Base-by-base conservation (phyloP, 2,329 filamentous ascomycete genomes). In the Arthrobotrys sinensis region DNA sequence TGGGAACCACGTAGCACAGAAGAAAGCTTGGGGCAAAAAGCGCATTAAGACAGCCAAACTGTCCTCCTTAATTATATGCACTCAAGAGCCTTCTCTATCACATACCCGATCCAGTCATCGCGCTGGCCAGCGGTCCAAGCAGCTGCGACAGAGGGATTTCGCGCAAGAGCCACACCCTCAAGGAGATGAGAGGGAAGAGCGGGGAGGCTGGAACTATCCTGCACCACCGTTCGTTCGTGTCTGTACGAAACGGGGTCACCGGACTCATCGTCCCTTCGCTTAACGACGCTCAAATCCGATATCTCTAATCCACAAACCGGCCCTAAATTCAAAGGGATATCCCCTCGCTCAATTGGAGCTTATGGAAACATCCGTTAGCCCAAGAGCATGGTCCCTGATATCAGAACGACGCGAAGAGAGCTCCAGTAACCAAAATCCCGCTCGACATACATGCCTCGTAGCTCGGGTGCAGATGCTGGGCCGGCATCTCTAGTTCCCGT, bases 41-140 rank as follows among this genome's bases (percentile, higher is more conserved):
- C 63, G 65, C 46, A 55, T 55, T 32, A 46, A 64, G 66, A 60
- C 55, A 76, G 36, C 52, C 50, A 62, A 64, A 63, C 71, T 43
- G 38, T 72, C 45, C 40, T 55, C 14, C 45, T 55, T 10, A 57
- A 57, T 32, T 45, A 50, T 71, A 78, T 78, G 75, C 75, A 78
- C 75, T 66, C 75, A 78, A 34, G 34, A 57, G 45, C 62, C 48
- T 76, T 78, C 75, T 72, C 75, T 72, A 72, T 78, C 75, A 78
- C 75, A 78, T 78, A 78, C 75, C 75, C 24, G 28, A 78, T 78
- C 62, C 34, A 78, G 75, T 28, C 36, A 60, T 43, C 55, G 55
- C 55, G 55, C 55, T 60, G 55, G 55, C 55, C 40, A 66, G 62
- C 34, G 45, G 16, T 21, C 50, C 50, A 67, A 57, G 63, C 62